Percentiles rank a stretch among this genome's conserved stretches.
Evolutionary conservation across 169 alveolate species (phyloP).

Genomic region (Plasmodium adleri): DNA sequence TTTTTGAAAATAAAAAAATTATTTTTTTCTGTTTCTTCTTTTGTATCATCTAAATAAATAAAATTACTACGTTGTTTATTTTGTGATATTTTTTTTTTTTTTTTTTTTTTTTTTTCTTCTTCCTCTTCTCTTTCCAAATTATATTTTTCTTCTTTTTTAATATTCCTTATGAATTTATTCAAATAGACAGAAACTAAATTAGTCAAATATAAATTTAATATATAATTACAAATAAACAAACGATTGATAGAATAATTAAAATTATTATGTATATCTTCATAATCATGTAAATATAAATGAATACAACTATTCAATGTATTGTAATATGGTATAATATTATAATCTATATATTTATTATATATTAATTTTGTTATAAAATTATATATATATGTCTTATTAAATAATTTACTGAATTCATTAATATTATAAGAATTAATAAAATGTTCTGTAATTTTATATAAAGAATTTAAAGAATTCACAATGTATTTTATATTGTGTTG

Average conservation of each 20-base stretch:
- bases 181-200: slow-evolving; percentile 39
- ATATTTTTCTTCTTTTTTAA: neutral
- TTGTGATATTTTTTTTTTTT: neutral
- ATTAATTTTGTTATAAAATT: slow-evolving; percentile 30
- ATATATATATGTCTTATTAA: slow-evolving; percentile 24
- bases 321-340: slow-evolving; percentile 3
- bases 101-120: neutral
- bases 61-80: no score
- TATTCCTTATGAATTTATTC: neutral
- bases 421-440: slow-evolving; percentile 3
- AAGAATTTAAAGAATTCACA: slow-evolving; percentile 55
- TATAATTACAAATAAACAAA: slow-evolving; percentile 37
- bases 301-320: neutral
- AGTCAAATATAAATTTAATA: slow-evolving; percentile 7
- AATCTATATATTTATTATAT: neutral
- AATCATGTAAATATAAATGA: neutral
- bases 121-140: no score
- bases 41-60: neutral
- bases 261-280: neutral
- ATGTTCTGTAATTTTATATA: slow-evolving; percentile 41
- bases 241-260: slow-evolving; percentile 4
- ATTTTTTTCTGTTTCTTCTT: neutral
- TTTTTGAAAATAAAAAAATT: neutral
- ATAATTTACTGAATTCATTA: slow-evolving; percentile 24
- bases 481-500: slow-evolving; percentile 31